Percentiles rank a stretch among this genome's conserved stretches.
Evolutionary conservation across 768 basidiomycete genomes (phyloP).

Genomic region (Lactarius evosmus): DNA sequence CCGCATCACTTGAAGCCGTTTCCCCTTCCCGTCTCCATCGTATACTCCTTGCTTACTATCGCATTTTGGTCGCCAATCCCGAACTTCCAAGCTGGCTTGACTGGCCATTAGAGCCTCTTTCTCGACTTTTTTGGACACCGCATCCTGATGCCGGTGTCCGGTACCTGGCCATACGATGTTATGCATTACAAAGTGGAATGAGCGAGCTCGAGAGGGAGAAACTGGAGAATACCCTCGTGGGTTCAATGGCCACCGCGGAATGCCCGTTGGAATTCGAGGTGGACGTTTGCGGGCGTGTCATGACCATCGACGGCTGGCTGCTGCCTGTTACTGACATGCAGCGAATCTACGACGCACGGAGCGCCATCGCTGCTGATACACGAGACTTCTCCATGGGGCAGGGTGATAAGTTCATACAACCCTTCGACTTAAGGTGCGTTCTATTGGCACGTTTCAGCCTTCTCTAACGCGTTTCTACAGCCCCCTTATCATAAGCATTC

Average conservation of each 20-base stretch:
- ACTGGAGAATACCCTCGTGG: slow-evolving; percentile 59
- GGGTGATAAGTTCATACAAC: slow-evolving; percentile 41
- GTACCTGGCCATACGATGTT: slow-evolving; percentile 73
- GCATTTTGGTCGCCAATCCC: slow-evolving; percentile 72
- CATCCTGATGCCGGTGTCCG: slow-evolving; percentile 63
- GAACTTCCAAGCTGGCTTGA: slow-evolving; percentile 55
- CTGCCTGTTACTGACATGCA: slow-evolving; percentile 66
- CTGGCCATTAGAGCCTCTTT: slow-evolving; percentile 55
- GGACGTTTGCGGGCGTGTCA: slow-evolving; percentile 44
- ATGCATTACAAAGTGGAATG: slow-evolving; percentile 73
- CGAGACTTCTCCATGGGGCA: slow-evolving; percentile 48
- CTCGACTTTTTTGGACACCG: slow-evolving; percentile 44
- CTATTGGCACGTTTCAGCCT: slow-evolving; percentile 5
- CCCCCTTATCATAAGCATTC: slow-evolving; percentile 54
- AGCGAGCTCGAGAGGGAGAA: slow-evolving; percentile 69
- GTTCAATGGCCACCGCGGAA: slow-evolving; percentile 56
- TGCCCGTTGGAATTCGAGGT: slow-evolving; percentile 58
- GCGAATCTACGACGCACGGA: slow-evolving; percentile 53
- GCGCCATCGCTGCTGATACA: slow-evolving; percentile 40
- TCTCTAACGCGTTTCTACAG: slow-evolving; percentile 39
- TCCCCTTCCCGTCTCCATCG: slow-evolving; percentile 56
- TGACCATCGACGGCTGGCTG: slow-evolving; percentile 74
- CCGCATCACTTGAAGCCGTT: slow-evolving; percentile 33
- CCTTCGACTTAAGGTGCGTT: slow-evolving; percentile 55
- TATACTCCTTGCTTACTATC: slow-evolving; percentile 75